phyloP scores from a whole-genome alignment of 148 eudicot species.

The Nyssa sinensis region DNA sequence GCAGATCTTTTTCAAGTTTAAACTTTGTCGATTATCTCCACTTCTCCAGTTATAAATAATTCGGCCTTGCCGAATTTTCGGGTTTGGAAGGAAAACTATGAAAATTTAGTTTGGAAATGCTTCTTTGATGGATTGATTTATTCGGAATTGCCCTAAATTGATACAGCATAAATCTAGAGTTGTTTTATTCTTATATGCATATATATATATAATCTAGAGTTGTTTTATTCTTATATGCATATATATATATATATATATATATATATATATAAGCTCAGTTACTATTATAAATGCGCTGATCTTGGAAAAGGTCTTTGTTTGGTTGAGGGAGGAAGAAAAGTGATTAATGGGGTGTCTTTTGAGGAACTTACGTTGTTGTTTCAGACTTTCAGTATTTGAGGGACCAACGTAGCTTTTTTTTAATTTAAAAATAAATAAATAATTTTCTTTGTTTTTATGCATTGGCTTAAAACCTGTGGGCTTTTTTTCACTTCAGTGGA shows the following conservation, averaged over 20 bases:
- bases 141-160: slow-evolving; percentile 2
- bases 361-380: neutral
- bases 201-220: no score
- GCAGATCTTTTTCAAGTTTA: slow-evolving; percentile 8
- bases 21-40: slow-evolving; percentile 16
- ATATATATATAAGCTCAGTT: no score
- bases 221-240: no score
- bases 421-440: no score
- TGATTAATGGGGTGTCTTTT: neutral
- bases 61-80: no score
- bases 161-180: neutral
- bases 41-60: neutral
- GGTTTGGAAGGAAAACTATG: no score
- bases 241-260: no score
- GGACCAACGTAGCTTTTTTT: no score
- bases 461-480: neutral
- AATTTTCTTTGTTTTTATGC: neutral
- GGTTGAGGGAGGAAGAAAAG: neutral
- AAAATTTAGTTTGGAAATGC: neutral
- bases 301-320: neutral
- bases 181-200: no score
- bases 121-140: no score
- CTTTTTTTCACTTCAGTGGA: no score
- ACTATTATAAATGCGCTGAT: neutral
- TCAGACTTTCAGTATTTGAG: no score